Evolutionary conservation across 129 eudicot species (phyloP).

Genomic region (Lonicera japonica): DNA sequence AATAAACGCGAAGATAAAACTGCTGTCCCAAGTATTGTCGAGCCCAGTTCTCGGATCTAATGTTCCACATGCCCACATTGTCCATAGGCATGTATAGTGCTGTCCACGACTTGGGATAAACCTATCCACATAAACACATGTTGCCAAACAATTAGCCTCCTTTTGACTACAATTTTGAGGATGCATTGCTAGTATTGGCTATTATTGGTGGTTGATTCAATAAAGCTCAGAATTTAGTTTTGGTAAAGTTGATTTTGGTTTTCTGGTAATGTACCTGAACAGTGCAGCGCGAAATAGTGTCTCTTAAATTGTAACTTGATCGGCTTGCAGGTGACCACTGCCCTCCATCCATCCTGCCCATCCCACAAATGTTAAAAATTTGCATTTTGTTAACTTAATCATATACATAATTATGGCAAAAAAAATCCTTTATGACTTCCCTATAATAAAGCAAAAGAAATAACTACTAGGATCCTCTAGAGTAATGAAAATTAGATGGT

Average conservation of each 20-base stretch:
- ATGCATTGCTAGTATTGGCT: no score
- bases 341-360: constrained; percentile 66
- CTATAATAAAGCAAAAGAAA: no score
- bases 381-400: background rate
- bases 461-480: no score
- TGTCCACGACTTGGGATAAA: constrained; percentile 75
- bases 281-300: constrained; percentile 65
- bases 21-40: constrained; percentile 76
- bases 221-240: background rate
- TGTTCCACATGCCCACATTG: constrained; percentile 85
- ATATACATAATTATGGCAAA: no score
- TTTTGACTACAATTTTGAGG: no score
- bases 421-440: no score
- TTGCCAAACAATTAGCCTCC: background rate
- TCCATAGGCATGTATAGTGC: constrained; percentile 77
- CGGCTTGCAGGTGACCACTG: constrained; percentile 68
- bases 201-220: background rate
- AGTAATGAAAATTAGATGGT: no score
- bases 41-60: constrained; percentile 69
- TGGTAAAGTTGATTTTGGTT: background rate
- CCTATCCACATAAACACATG: constrained; percentile 24
- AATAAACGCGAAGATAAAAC: constrained; percentile 63
- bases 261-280: constrained; percentile 47
- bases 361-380: background rate
- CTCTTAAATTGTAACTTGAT: constrained; percentile 51